These are phyloP conservation scores for Podaxis pistillaris DNA, from an alignment of 768 basidiomycete species.

Conservation along the genomic window DNA sequence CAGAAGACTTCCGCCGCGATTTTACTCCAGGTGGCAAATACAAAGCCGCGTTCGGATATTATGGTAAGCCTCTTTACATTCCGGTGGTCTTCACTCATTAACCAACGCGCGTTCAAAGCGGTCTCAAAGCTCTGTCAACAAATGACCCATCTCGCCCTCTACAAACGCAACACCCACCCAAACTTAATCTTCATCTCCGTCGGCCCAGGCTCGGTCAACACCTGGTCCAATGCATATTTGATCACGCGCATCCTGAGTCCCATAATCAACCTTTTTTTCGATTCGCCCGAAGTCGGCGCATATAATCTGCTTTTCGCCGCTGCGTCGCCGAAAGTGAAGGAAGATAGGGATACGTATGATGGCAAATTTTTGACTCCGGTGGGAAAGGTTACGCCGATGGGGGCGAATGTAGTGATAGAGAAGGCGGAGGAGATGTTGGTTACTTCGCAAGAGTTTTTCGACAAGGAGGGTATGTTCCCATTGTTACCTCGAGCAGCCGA, in stretches of 20 bases:
- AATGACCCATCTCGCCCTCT: slow-evolving; percentile 3
- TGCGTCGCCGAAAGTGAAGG: slow-evolving; percentile 32
- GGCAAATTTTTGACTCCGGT: slow-evolving; percentile 38
- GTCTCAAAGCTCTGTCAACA: slow-evolving; percentile 10
- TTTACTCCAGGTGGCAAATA: background rate
- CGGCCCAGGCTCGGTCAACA: slow-evolving; percentile 41
- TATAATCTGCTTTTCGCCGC: slow-evolving; percentile 38
- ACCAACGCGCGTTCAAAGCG: background rate
- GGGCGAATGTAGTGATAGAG: slow-evolving; percentile 31
- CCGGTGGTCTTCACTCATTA: too few species aligned
- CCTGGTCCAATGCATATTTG: slow-evolving; percentile 21
- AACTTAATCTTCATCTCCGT: slow-evolving; percentile 32
- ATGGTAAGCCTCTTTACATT: background rate
- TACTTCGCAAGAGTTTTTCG: slow-evolving; percentile 31
- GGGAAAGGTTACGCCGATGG: slow-evolving; percentile 27
- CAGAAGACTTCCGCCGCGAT: slow-evolving; percentile 5
- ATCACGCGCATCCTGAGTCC: slow-evolving; percentile 20
- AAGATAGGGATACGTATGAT: slow-evolving; percentile 32
- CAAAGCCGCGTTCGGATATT: slow-evolving; percentile 9
- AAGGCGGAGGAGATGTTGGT: slow-evolving; percentile 27
- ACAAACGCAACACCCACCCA: slow-evolving; percentile 19
- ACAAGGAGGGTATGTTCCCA: slow-evolving; percentile 28
- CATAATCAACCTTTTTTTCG: slow-evolving; percentile 22
- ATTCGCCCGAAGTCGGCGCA: slow-evolving; percentile 31
- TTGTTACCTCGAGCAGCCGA: background rate